Evolutionary conservation across 768 basidiomycete species (phyloP).

Genomic region (Agrocybe pediades): DNA sequence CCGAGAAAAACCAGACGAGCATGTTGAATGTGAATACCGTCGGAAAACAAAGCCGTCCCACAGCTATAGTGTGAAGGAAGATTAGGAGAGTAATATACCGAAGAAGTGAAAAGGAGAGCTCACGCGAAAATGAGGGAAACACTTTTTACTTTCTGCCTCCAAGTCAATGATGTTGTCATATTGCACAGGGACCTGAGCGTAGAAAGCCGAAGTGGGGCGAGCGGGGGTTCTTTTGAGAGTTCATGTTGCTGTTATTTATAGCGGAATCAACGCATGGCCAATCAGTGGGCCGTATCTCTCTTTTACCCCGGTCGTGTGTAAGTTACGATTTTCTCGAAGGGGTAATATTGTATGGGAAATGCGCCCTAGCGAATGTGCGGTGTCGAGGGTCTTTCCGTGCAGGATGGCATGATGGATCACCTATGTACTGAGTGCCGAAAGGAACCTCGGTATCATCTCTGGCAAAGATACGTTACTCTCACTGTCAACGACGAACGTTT

Average conservation of each 20-base stretch:
- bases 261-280: neutral
- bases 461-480: neutral
- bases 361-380: neutral
- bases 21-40: constrained; percentile 48
- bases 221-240: constrained; percentile 5
- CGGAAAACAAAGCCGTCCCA: constrained; percentile 87
- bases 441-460: neutral
- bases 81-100: neutral
- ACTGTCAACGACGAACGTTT: constrained; percentile 5
- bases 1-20: neutral
- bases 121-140: constrained; percentile 88
- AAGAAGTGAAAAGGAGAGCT: constrained; percentile 23
- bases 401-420: too few species aligned
- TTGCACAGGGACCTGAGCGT: constrained; percentile 8
- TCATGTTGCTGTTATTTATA: constrained; percentile 8
- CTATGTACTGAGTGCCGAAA: neutral
- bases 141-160: constrained; percentile 43
- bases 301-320: too few species aligned
- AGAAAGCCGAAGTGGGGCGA: constrained; percentile 9
- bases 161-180: constrained; percentile 24
- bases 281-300: too few species aligned
- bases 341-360: neutral
- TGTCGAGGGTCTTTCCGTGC: neutral
- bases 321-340: too few species aligned
- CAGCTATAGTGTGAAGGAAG: constrained; percentile 45